Base-by-base conservation (phyloP, 768 basidiomycete genomes). In the Russula emetica region DNA sequence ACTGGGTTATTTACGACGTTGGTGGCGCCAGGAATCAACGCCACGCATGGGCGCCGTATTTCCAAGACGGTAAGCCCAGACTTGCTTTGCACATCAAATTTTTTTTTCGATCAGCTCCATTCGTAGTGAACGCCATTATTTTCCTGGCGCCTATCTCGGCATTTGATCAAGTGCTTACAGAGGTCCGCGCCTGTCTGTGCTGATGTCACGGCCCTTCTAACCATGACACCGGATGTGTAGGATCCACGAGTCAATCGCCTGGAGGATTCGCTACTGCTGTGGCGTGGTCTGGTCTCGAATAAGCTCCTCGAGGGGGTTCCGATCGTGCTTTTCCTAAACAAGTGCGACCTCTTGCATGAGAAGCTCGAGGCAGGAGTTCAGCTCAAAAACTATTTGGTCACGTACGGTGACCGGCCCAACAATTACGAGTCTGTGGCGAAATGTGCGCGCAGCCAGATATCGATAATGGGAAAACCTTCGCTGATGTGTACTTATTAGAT, bases 71-170 rank as follows among this genome's bases (percentile, higher is more conserved):
- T 90, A 68, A 70, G 81, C 76, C 16, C 50, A 44, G 61, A 30
- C 38, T 60, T 34, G 44, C 22, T 54, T 40, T 34, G 36, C 20
- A 30, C 60, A 53, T 53, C 42, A 55, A n/a, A 1, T 24, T 51
- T 61, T 61, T 54, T 14, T 64, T 51, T 34, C 16, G 28, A 58
- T 47, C 45, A 66, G 30, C 58, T 61, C 47, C n/a, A 54, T 61
- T 6, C 63, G 42, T 72, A 92, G 91, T 91, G 42, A 88, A 90
- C 72, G 89, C 90, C 50, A 89, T 94, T 71, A 92, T 94, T 64
- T 94, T 92, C 75, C 82, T 94, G 62, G 91, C 88, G 42, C 91
- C 91, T 36, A 91, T 94, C 53, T 92, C 91, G 44, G 88, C 87
- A 28, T 93, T 93, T 69, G 91, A 92, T 77, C 90, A 92, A 76